Evolutionary conservation across 1,139 yeast species (phyloP).

Genomic region (Candida tunisiensis): DNA sequence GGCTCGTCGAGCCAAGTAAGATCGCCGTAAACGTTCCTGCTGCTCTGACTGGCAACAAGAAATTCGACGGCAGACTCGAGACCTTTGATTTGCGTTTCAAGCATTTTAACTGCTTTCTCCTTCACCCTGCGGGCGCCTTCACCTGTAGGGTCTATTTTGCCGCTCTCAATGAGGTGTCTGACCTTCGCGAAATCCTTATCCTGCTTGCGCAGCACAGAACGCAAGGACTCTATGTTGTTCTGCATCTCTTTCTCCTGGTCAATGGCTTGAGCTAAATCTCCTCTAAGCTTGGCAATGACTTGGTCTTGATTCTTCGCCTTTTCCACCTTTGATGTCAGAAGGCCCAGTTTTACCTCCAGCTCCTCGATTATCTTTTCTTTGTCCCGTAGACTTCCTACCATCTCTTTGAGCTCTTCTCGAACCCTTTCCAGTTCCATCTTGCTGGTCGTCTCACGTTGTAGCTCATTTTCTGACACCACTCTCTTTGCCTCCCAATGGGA

Average conservation of each 20-base stretch:
- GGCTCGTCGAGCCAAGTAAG: too few species aligned
- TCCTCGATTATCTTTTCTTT: not conserved
- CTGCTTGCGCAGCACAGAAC: too few species aligned
- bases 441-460: not conserved
- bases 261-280: slow-evolving; percentile 4
- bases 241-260: slow-evolving; percentile 6
- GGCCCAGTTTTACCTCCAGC: not conserved
- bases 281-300: slow-evolving; percentile 6
- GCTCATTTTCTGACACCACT: slow-evolving; percentile 1
- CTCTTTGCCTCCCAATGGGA: slow-evolving; percentile 1
- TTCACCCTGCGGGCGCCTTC: too few species aligned
- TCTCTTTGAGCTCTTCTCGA: not conserved
- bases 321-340: not conserved
- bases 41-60: too few species aligned
- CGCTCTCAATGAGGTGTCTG: too few species aligned
- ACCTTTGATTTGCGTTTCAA: too few species aligned
- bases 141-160: too few species aligned
- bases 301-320: slow-evolving; percentile 1
- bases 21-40: too few species aligned
- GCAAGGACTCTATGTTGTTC: slow-evolving; percentile 15
- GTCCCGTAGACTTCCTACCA: not conserved
- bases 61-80: too few species aligned
- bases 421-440: not conserved
- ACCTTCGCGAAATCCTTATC: too few species aligned
- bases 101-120: too few species aligned